phyloP scores from a whole-genome alignment of 139 green algal species.

The Eudorina sp. region DNA sequence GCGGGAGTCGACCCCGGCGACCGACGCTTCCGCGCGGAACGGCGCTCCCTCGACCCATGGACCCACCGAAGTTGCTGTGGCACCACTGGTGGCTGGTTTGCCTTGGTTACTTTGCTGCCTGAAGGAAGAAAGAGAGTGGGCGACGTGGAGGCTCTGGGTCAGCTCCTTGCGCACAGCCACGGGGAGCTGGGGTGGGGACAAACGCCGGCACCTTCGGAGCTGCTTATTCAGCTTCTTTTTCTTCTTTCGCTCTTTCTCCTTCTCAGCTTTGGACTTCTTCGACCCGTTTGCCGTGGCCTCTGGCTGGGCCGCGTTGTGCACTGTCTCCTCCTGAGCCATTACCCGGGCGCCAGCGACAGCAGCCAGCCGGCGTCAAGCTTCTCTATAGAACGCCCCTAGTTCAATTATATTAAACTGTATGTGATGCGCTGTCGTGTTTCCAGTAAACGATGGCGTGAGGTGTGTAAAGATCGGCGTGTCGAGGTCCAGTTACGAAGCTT shows the following conservation, averaged over 20 bases:
- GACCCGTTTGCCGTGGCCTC: not conserved
- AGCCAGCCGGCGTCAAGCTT: constrained; percentile 5
- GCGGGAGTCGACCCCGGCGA: not conserved
- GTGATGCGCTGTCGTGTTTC: no score
- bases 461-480: no score
- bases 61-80: not conserved
- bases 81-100: not conserved
- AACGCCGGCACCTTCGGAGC: constrained; percentile 50
- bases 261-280: constrained; percentile 66
- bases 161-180: no score
- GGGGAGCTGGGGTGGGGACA: not conserved
- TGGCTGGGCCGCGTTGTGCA: not conserved
- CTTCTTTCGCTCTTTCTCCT: constrained; percentile 63
- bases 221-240: constrained; percentile 68
- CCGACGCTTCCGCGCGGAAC: not conserved
- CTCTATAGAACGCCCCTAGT: no score
- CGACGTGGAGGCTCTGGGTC: no score
- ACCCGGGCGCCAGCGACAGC: constrained; percentile 1
- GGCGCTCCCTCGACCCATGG: not conserved
- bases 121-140: not conserved
- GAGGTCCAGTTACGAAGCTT: no score
- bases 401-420: no score
- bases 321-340: constrained; percentile 26
- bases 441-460: no score
- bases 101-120: constrained; percentile 45